Evolutionary conservation across 164 flowering plant genomes (phyloP).

Genomic region (Vitis labrusca): DNA sequence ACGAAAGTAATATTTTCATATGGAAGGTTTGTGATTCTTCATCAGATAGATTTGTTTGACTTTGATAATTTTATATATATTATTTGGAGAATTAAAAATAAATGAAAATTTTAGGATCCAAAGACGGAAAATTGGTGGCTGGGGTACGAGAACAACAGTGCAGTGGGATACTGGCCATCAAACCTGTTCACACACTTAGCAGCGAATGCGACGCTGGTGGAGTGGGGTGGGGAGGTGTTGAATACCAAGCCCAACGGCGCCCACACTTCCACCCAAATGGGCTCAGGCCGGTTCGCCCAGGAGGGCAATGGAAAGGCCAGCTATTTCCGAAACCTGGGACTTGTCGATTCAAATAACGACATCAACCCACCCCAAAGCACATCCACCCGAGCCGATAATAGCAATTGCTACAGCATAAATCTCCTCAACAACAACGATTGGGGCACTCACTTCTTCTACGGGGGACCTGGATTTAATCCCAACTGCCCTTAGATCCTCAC

Average conservation of each 20-base stretch:
- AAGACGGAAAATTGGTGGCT: constrained; percentile 48
- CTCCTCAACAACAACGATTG: no score
- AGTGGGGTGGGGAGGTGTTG: constrained; percentile 45
- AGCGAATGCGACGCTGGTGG: constrained; percentile 33
- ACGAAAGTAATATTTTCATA: not conserved
- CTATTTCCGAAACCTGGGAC: constrained; percentile 14
- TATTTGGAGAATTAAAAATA: not conserved
- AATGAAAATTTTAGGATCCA: constrained; percentile 17
- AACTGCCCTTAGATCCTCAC: no score
- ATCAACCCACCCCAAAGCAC: no score
- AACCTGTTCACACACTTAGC: constrained; percentile 31
- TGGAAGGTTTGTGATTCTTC: not conserved
- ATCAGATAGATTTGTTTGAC: no score
- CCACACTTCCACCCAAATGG: constrained; percentile 37
- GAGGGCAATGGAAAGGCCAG: constrained; percentile 20
- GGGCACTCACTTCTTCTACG: no score
- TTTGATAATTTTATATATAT: not conserved
- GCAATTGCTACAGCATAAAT: no score
- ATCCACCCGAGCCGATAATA: no score
- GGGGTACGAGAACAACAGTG: constrained; percentile 28
- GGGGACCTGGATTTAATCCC: no score
- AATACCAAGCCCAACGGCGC: constrained; percentile 19
- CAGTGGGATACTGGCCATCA: constrained; percentile 54
- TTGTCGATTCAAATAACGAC: constrained; percentile 11
- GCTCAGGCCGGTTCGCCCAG: constrained; percentile 18